Conservation (phyloP, 345 rosid genomes). For the Passiflora organensis region DNA sequence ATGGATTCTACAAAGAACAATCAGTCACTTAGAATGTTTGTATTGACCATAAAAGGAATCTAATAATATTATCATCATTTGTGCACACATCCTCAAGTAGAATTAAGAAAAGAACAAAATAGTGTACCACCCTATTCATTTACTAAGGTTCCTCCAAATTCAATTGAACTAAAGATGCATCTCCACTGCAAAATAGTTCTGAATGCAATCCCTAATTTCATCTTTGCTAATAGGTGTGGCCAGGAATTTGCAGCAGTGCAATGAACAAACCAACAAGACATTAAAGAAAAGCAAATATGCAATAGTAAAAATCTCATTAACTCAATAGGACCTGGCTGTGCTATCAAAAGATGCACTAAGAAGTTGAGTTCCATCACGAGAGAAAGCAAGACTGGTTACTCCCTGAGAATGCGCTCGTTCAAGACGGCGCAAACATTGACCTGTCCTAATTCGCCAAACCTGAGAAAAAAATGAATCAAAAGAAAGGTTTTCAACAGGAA, state of each 20-base stretch:
- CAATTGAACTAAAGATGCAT: no score
- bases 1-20: slow-evolving; percentile 64
- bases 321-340: slow-evolving; percentile 63
- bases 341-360: slow-evolving; percentile 91
- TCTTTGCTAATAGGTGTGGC: no score
- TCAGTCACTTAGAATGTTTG: not conserved
- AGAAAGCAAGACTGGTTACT: slow-evolving; percentile 83
- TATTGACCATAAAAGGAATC: not conserved
- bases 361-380: slow-evolving; percentile 96
- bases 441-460: slow-evolving; percentile 98
- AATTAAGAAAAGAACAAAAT: not conserved
- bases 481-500: not conserved
- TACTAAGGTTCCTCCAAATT: no score
- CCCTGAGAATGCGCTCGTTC: slow-evolving; percentile 96
- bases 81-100: not conserved
- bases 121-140: no score
- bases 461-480: slow-evolving; percentile 21
- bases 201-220: no score
- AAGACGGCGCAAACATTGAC: slow-evolving; percentile 87
- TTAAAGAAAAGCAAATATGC: not conserved
- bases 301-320: slow-evolving; percentile 5
- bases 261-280: no score
- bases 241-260: no score
- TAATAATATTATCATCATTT: not conserved
- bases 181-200: no score